Percentiles rank a stretch among this genome's conserved stretches.
phyloP scores from a whole-genome alignment of 139 green algal species.

The Gonium pectorale region DNA sequence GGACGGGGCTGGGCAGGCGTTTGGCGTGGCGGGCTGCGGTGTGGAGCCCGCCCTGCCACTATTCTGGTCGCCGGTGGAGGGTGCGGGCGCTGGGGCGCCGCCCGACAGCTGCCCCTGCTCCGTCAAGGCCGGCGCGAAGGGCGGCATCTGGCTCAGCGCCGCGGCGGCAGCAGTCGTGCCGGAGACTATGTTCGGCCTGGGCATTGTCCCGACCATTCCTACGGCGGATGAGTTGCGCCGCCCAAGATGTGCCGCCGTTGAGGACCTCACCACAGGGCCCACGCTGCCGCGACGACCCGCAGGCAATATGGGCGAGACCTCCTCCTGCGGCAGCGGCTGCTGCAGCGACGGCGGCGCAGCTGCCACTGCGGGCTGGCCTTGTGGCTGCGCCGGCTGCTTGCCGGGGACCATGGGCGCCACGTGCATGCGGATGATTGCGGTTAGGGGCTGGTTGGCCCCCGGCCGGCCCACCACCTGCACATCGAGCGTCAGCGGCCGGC shows the following conservation, averaged over 20 bases:
- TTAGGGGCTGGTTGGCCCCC: background rate
- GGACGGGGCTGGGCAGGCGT: too few relatives aligned
- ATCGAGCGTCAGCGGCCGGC: background rate
- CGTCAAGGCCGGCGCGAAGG: background rate
- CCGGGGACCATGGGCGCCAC: conserved; percentile 5
- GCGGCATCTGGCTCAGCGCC: background rate
- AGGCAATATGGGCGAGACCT: too few relatives aligned
- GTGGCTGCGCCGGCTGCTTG: background rate
- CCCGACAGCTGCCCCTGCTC: too few relatives aligned
- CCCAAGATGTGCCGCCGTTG: too few relatives aligned
- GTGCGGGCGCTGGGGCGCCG: too few relatives aligned
- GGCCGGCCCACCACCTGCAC: conserved; percentile 38
- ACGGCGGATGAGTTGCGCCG: background rate
- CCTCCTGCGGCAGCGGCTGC: too few relatives aligned
- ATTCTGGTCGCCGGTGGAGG: too few relatives aligned
- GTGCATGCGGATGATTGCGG: conserved; percentile 7
- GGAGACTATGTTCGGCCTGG: background rate
- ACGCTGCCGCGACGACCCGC: too few relatives aligned
- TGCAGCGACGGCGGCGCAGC: background rate
- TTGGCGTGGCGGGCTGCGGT: too few relatives aligned
- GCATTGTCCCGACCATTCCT: too few relatives aligned
- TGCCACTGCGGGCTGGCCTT: background rate
- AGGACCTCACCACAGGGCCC: too few relatives aligned
- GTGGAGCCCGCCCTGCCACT: too few relatives aligned
- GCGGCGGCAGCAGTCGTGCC: background rate